Conservation (phyloP, 176 grass and related monocot species). For the Aegilops umbellulata region DNA sequence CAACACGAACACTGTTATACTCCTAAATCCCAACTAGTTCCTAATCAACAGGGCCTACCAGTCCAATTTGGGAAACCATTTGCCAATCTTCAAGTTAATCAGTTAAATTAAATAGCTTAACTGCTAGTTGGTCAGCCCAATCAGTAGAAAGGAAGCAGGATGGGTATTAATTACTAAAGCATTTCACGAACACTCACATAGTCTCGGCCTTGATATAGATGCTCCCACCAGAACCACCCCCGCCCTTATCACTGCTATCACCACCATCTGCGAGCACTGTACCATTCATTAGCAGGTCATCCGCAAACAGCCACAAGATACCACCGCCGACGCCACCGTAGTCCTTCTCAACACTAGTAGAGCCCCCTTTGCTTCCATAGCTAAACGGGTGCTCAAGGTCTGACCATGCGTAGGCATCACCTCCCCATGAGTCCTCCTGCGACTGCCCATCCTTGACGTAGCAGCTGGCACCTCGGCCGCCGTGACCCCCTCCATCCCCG, state of each 20-base stretch:
- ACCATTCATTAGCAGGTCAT: constrained; percentile 76
- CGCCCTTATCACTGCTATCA: constrained; percentile 66
- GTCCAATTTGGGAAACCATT: constrained; percentile 6
- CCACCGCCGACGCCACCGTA: constrained; percentile 81
- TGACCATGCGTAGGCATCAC: constrained; percentile 86
- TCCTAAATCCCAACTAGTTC: background rate
- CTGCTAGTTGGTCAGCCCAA: background rate
- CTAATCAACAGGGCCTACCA: constrained; percentile 9
- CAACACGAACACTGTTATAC: background rate
- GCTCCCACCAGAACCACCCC: constrained; percentile 91
- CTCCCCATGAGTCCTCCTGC: constrained; percentile 97
- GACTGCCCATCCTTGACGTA: constrained; percentile 82
- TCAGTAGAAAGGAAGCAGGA: constrained; percentile 12
- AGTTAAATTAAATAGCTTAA: background rate
- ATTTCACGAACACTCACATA: constrained; percentile 67
- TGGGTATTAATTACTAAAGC: constrained; percentile 4
- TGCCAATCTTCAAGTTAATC: constrained; percentile 22
- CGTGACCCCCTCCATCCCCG: constrained; percentile 88
- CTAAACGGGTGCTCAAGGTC: constrained; percentile 66
- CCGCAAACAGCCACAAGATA: constrained; percentile 67
- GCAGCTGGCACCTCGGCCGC: constrained; percentile 88
- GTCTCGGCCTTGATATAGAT: constrained; percentile 65
- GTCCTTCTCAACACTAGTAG: constrained; percentile 88
- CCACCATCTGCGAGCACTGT: constrained; percentile 71
- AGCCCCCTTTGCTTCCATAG: constrained; percentile 88